phyloP scores from a whole-genome alignment of 2,329 filamentous ascomycete species.

The Verticillium nonalfalfae region DNA sequence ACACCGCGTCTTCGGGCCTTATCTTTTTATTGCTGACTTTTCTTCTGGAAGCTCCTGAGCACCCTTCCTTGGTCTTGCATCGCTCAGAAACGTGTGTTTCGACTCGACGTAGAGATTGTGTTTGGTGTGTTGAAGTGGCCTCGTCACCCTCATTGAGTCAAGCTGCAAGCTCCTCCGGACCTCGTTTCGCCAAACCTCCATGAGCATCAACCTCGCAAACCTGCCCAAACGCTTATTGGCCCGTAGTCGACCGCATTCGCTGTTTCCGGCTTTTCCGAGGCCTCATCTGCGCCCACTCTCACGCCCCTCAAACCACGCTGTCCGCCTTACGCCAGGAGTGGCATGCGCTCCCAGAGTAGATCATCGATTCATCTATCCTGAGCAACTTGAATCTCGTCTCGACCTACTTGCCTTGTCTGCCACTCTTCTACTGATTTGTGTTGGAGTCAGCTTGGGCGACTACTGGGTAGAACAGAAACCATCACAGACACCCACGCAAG shows the following conservation, averaged over 20 bases:
- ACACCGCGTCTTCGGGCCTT: background rate
- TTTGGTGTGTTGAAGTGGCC: background rate
- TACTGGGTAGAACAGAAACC: background rate
- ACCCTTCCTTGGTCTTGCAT: background rate
- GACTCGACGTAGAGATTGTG: background rate
- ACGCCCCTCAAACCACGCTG: background rate
- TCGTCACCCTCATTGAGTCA: background rate
- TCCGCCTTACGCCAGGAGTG: background rate
- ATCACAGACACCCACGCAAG: background rate
- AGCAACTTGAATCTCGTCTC: conserved; percentile 7
- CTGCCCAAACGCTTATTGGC: background rate
- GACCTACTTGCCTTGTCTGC: conserved; percentile 5
- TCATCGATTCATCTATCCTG: background rate
- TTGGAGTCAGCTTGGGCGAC: conserved; percentile 6
- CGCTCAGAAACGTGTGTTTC: background rate
- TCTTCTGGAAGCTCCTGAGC: background rate
- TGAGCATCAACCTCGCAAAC: background rate
- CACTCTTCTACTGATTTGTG: conserved; percentile 7
- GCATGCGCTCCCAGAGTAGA: background rate
- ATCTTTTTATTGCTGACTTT: background rate
- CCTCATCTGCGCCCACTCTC: background rate
- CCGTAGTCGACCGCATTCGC: background rate
- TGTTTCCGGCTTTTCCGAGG: background rate
- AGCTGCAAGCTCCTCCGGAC: background rate
- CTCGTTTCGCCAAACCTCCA: background rate